Evolutionary conservation across 2,329 filamentous ascomycete genomes (phyloP).

Genomic region (Macrophomina tecta): DNA sequence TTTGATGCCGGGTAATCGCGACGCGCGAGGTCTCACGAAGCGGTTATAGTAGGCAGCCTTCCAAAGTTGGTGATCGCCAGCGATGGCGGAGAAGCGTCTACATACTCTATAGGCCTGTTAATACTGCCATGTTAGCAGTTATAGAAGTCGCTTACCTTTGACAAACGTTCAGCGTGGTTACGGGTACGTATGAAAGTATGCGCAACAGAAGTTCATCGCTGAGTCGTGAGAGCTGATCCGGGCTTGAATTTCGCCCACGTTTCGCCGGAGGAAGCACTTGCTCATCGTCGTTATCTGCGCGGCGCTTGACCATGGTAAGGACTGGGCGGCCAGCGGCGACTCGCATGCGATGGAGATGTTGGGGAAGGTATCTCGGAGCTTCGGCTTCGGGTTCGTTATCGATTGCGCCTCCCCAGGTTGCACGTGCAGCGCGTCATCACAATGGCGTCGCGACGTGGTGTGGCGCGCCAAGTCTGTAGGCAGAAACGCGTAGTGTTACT

Average conservation of each 20-base stretch:
- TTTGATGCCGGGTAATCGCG: conserved; percentile 73
- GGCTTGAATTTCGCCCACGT: conserved; percentile 46
- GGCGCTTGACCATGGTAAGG: conserved; percentile 15
- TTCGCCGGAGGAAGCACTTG: conserved; percentile 49
- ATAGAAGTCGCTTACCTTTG: conserved; percentile 57
- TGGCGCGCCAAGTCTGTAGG: conserved; percentile 7
- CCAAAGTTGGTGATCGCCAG: conserved; percentile 88
- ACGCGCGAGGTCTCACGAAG: conserved; percentile 82
- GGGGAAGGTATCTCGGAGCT: not conserved
- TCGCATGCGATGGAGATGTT: not conserved
- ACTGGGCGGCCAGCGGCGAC: not conserved
- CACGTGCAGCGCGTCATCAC: conserved; percentile 20
- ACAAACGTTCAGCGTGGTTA: conserved; percentile 69
- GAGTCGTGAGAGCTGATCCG: conserved; percentile 72
- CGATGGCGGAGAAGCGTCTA: conserved; percentile 72
- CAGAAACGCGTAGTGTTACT: conserved; percentile 2
- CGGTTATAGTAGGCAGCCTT: conserved; percentile 84
- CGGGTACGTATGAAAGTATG: conserved; percentile 77
- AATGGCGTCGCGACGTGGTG: not conserved
- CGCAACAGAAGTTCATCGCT: conserved; percentile 89
- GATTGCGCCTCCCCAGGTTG: not conserved
- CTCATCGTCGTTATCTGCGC: conserved; percentile 39
- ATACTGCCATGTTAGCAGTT: not conserved
- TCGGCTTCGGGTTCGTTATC: conserved; percentile 3
- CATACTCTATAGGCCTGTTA: conserved; percentile 64